Evolutionary conservation across 2,329 filamentous ascomycete genomes (phyloP).

Genomic region (Metarhizium sp.): DNA sequence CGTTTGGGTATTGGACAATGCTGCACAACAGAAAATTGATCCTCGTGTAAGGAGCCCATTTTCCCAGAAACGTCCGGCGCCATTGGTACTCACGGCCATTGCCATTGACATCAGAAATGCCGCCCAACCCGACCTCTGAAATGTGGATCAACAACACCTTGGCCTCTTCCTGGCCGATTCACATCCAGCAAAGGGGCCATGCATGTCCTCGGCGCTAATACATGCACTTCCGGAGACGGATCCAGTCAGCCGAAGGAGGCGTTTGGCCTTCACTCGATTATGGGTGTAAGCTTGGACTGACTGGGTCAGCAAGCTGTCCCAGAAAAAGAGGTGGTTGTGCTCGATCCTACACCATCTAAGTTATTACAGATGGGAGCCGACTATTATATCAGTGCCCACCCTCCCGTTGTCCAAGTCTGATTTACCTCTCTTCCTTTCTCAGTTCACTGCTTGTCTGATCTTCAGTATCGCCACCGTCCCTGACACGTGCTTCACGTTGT

Average conservation of each 20-base stretch:
- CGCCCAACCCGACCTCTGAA: conserved; percentile 3
- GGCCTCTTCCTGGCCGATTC: background rate
- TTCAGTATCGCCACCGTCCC: conserved; percentile 3
- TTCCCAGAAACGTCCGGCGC: too few relatives aligned
- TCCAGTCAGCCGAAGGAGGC: background rate
- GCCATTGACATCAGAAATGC: conserved; percentile 1
- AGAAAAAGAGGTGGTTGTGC: background rate
- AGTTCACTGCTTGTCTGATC: background rate
- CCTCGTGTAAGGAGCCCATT: too few relatives aligned
- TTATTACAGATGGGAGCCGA: background rate
- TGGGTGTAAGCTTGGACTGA: background rate
- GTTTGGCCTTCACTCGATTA: background rate
- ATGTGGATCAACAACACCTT: conserved; percentile 5
- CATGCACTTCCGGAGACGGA: background rate
- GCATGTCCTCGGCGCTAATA: conserved; percentile 4
- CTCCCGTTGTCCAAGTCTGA: background rate
- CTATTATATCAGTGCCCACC: conserved; percentile 8
- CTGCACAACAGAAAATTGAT: too few relatives aligned
- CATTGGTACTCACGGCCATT: background rate
- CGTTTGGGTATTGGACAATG: too few relatives aligned
- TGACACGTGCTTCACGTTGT: conserved; percentile 5
- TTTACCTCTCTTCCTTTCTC: background rate
- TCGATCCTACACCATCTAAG: background rate
- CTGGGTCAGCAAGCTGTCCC: background rate
- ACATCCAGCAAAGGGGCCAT: background rate